These are phyloP conservation scores for Penicillium parvum DNA, from an alignment of 495 filamentous ascomycete species.

Conservation along the genomic window DNA sequence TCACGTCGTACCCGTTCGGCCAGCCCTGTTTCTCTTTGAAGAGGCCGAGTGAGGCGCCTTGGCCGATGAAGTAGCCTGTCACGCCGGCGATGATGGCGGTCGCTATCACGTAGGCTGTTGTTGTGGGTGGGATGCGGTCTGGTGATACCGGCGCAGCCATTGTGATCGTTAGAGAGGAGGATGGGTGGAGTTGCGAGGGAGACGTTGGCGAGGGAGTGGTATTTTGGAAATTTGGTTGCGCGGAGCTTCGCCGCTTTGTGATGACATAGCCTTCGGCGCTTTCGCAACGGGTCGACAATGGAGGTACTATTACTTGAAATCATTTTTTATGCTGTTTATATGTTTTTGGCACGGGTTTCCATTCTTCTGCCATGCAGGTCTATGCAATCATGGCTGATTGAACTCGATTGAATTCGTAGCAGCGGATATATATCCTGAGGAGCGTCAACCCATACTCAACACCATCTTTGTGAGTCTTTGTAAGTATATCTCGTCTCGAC, in stretches of 20 bases:
- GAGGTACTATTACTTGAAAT: too few species aligned
- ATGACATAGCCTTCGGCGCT: background rate
- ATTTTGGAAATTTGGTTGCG: background rate
- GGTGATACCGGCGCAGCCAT: conserved; percentile 38
- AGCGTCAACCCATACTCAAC: too few species aligned
- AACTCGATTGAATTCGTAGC: too few species aligned
- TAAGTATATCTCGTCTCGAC: too few species aligned
- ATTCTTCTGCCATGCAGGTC: too few species aligned
- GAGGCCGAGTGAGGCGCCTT: conserved; percentile 45
- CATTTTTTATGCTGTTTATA: too few species aligned
- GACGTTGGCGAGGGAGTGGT: background rate
- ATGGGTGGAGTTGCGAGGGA: background rate
- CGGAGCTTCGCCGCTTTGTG: background rate
- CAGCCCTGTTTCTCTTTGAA: conserved; percentile 46
- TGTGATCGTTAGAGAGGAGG: conserved; percentile 9
- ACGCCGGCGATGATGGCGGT: conserved; percentile 62
- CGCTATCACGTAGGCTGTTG: conserved; percentile 51
- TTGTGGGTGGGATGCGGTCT: conserved; percentile 42
- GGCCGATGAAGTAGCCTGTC: conserved; percentile 61
- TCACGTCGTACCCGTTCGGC: conserved; percentile 51
- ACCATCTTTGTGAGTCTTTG: too few species aligned
- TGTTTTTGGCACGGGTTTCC: too few species aligned
- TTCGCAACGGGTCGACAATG: too few species aligned
- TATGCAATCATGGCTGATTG: too few species aligned
- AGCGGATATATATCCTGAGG: too few species aligned